Conservation (phyloP, 1,284 basidiomycete genomes). For the Microbotryum scabiosae region DNA sequence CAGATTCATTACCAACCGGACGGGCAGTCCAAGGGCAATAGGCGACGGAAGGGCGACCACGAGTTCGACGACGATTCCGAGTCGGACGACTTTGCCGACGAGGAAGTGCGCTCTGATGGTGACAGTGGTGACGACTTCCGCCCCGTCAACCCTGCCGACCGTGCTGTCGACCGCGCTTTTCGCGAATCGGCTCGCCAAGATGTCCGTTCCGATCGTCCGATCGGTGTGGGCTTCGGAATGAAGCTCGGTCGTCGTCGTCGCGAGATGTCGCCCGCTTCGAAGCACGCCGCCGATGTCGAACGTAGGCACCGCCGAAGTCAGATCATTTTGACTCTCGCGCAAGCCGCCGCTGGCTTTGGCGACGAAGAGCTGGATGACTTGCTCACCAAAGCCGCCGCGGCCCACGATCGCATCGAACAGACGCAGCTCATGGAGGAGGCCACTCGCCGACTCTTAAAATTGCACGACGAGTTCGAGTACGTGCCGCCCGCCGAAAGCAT, state of each 20-base stretch:
- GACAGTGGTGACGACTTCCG: neutral
- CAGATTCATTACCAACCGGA: conserved; percentile 17
- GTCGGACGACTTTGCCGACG: too few relatives aligned
- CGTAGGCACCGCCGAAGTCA: neutral
- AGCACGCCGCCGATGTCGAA: neutral
- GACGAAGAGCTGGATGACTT: neutral
- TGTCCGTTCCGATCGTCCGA: neutral
- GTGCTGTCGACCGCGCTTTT: conserved; percentile 3
- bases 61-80: too few relatives aligned
- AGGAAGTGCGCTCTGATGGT: too few relatives aligned
- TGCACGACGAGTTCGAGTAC: neutral
- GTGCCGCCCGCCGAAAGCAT: neutral
- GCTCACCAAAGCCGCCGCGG: neutral
- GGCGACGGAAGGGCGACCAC: neutral
- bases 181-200: conserved; percentile 2
- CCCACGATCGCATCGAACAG: neutral
- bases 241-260: too few relatives aligned
- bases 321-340: neutral
- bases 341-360: neutral
- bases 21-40: neutral
- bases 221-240: neutral
- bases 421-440: neutral
- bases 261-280: neutral
- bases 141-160: neutral
- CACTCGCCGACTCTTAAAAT: neutral